Percentiles rank a stretch among this genome's conserved stretches.
phyloP scores from a whole-genome alignment of 257 asterid genomes.

The Paulownia fortunei region DNA sequence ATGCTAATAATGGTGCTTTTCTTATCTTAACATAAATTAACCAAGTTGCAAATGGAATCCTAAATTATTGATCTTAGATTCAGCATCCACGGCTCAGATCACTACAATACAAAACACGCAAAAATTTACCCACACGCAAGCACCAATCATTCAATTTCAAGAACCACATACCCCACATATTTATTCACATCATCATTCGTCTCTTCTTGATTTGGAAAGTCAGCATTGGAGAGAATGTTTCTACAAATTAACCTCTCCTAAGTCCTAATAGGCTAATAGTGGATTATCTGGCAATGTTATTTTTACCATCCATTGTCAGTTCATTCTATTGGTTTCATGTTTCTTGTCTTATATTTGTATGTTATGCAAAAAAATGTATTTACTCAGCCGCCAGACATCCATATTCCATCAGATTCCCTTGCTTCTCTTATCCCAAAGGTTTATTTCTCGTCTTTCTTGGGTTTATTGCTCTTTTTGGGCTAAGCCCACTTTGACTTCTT shows the following conservation, averaged over 20 bases:
- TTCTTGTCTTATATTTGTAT: background rate
- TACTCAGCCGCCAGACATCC: slow-evolving; percentile 44
- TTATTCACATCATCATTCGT: slow-evolving; percentile 33
- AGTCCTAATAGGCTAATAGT: background rate
- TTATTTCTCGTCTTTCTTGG: slow-evolving; percentile 28
- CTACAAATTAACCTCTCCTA: slow-evolving; percentile 27
- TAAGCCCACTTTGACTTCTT: slow-evolving; percentile 26
- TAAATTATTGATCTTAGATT: background rate
- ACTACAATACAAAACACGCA: background rate
- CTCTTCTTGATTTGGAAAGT: slow-evolving; percentile 38
- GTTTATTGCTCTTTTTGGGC: slow-evolving; percentile 5
- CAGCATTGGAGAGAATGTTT: slow-evolving; percentile 18
- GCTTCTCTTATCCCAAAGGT: slow-evolving; percentile 26
- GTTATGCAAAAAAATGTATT: background rate
- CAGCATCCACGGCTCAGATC: background rate
- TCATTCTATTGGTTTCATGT: background rate
- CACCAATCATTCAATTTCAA: slow-evolving; percentile 22
- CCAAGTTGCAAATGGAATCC: background rate
- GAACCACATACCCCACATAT: slow-evolving; percentile 28
- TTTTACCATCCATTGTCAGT: background rate
- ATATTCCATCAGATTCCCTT: slow-evolving; percentile 37
- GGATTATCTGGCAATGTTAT: slow-evolving; percentile 9
- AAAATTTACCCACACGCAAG: slow-evolving; percentile 21
- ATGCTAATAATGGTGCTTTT: background rate
- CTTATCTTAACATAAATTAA: background rate